Evolutionary conservation across 2,329 filamentous ascomycete genomes (phyloP).

Genomic region (Alternaria sp.): DNA sequence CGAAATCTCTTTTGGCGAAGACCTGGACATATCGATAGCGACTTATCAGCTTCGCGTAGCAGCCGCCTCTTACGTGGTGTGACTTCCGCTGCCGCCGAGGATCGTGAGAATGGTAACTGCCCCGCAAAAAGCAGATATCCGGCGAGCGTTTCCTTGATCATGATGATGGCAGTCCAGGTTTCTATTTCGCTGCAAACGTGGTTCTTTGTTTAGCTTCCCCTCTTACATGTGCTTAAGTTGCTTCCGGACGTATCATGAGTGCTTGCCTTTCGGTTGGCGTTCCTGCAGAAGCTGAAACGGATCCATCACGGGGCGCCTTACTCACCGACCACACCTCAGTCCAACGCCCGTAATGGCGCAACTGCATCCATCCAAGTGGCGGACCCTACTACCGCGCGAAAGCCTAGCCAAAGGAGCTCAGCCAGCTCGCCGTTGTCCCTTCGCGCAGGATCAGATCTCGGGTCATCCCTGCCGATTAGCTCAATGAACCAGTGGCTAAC

Average conservation of each 20-base stretch:
- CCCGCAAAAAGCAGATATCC: slow-evolving; percentile 18
- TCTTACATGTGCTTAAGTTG: slow-evolving; percentile 17
- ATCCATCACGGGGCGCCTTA: slow-evolving; percentile 10
- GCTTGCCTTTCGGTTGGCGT: slow-evolving; percentile 31
- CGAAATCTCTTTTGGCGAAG: neutral
- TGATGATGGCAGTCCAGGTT: neutral
- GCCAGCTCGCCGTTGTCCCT: slow-evolving; percentile 30
- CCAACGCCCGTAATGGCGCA: slow-evolving; percentile 13
- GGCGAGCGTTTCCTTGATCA: slow-evolving; percentile 8
- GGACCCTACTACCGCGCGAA: slow-evolving; percentile 1
- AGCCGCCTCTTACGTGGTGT: slow-evolving; percentile 3
- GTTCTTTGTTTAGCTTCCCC: slow-evolving; percentile 3
- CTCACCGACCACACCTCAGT: slow-evolving; percentile 8
- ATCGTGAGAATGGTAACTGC: slow-evolving; percentile 8
- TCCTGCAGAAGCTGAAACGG: slow-evolving; percentile 23
- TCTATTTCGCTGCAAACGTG: neutral
- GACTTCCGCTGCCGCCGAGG: neutral
- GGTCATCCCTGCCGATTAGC: slow-evolving; percentile 22
- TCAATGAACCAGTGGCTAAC: slow-evolving; percentile 22
- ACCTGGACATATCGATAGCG: slow-evolving; percentile 13
- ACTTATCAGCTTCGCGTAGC: slow-evolving; percentile 19
- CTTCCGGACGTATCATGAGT: slow-evolving; percentile 7
- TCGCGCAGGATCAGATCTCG: slow-evolving; percentile 29
- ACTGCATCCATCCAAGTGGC: slow-evolving; percentile 7
- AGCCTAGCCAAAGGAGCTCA: slow-evolving; percentile 24